A percentile compares a stretch with the other conserved stretches of the same genome.
Conservation (phyloP, 306 rosid species). For the Ziziphus jujuba region DNA sequence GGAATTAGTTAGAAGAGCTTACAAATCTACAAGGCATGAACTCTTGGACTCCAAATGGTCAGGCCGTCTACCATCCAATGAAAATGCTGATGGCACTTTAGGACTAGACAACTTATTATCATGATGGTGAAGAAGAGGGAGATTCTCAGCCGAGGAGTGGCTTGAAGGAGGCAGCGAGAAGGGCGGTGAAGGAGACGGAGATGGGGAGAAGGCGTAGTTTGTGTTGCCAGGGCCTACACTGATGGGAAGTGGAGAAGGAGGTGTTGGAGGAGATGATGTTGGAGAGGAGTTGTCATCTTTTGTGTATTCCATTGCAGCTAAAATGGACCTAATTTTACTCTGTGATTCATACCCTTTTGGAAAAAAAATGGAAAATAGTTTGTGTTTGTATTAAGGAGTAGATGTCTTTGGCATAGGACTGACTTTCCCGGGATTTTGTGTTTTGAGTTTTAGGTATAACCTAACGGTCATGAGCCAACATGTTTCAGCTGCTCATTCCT, state of each 20-base stretch:
- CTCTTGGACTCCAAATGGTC: slow-evolving; percentile 33
- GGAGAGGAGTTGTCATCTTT: slow-evolving; percentile 35
- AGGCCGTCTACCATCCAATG: slow-evolving; percentile 45
- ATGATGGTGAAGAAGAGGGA: slow-evolving; percentile 41
- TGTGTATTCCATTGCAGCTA: slow-evolving; percentile 23
- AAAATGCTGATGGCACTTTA: slow-evolving; percentile 37
- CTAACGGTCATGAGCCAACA: slow-evolving; percentile 49
- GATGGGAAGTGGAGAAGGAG: slow-evolving; percentile 78
- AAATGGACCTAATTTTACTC: slow-evolving; percentile 8
- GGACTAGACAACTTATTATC: slow-evolving; percentile 18
- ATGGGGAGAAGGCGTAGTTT: slow-evolving; percentile 55
- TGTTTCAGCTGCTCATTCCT: slow-evolving; percentile 23
- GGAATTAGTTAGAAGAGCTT: slow-evolving; percentile 29
- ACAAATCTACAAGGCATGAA: slow-evolving; percentile 70
- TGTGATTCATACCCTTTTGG: background rate
- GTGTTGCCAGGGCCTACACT: slow-evolving; percentile 68
- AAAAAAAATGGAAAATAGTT: background rate
- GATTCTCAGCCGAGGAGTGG: slow-evolving; percentile 48
- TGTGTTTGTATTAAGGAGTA: slow-evolving; percentile 12
- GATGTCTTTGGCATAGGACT: background rate
- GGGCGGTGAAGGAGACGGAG: slow-evolving; percentile 65
- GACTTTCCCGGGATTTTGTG: slow-evolving; percentile 31
- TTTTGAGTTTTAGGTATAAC: slow-evolving; percentile 43
- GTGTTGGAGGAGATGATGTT: slow-evolving; percentile 79
- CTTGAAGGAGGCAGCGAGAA: slow-evolving; percentile 47